Base-by-base conservation (phyloP, 1,139 yeast species). In the Sugiyamaella novakii region DNA sequence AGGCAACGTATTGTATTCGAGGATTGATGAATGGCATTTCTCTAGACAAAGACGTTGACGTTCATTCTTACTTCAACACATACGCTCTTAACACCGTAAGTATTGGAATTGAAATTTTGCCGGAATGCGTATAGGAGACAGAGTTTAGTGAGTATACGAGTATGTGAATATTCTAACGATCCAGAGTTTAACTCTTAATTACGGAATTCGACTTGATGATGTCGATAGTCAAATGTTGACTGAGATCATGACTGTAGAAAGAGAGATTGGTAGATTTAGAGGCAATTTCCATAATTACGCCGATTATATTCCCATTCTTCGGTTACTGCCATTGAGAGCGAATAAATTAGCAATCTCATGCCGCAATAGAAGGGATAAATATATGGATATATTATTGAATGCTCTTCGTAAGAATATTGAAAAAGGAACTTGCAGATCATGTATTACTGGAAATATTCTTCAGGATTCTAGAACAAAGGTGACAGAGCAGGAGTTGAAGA, bases 171-270 rank as follows among this genome's bases (percentile, higher is more conserved):
- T 39, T 27, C 43, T 39, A 39, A 39, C 34, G 8, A 17, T 30
- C 11, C 5, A 39, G 22, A 79, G 88, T 3, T 65, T 85, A 11
- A 68, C 66, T 24, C 59, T 84, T 17, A 79, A 87, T 2, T 86
- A 83, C 62, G 94, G 91, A 0, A 69, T 77, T 38, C 61, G 71
- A 19, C 65, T 83, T 8, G 80, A 80, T 29, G 58, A 60, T 2
- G 76, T 76, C 38, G 68, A 68, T 11, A 59, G 64, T 29, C 60
- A 58, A 6, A 61, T 83, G 24, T 76, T 82, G 22, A 67, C 72
- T 31, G 84, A 81, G 52, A 81, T 86, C 28, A 74, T 84, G 24
- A 64, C 68, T 14, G 83, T 81, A n/a, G 95, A 86, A 60, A 81
- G 77, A 56, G 70, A 72, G 41, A 84, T 86, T 43, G 81, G 84